These are phyloP conservation scores for Phyllosticta citrichinensis DNA, from an alignment of 2,329 filamentous ascomycete species.

Conservation along the genomic window DNA sequence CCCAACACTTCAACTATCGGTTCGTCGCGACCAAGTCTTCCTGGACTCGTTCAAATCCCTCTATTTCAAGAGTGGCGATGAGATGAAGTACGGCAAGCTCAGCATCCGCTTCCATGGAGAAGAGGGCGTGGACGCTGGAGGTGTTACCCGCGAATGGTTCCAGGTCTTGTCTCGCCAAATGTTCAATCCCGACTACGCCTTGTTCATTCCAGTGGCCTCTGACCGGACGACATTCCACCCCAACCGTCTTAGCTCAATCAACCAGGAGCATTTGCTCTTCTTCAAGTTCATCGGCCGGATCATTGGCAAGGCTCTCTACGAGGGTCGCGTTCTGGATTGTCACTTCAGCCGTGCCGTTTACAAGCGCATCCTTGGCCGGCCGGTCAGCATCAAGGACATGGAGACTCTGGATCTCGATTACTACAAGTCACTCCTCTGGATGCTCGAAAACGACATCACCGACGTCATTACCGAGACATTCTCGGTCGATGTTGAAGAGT, in stretches of 20 bases:
- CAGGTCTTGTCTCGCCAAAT: constrained; percentile 94
- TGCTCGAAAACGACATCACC: constrained; percentile 96
- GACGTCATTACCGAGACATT: constrained; percentile 97
- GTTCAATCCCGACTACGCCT: constrained; percentile 96
- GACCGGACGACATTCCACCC: constrained; percentile 98
- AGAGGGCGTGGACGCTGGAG: constrained; percentile 94
- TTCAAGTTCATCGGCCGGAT: constrained; percentile 99
- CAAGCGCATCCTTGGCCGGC: constrained; percentile 90
- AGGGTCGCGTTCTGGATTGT: constrained; percentile 89
- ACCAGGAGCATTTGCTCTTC: constrained; percentile 91
- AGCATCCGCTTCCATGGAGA: constrained; percentile 96
- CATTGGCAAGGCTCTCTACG: constrained; percentile 96
- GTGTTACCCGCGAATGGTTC: constrained; percentile 98
- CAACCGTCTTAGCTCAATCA: constrained; percentile 87
- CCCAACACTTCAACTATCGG: constrained; percentile 72
- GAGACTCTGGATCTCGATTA: constrained; percentile 97
- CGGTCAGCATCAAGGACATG: constrained; percentile 98
- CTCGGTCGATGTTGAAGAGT: constrained; percentile 85
- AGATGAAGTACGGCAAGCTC: constrained; percentile 98
- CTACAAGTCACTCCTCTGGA: constrained; percentile 98
- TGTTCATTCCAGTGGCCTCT: constrained; percentile 93
- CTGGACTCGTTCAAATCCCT: constrained; percentile 97
- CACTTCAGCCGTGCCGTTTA: constrained; percentile 99
- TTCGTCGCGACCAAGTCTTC: constrained; percentile 93
- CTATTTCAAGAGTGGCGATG: constrained; percentile 91